A percentile compares a stretch with the other conserved stretches of the same genome.
Evolutionary conservation across 805 yeast species (phyloP).

Genomic region (Schwanniomyces occidentalis): DNA sequence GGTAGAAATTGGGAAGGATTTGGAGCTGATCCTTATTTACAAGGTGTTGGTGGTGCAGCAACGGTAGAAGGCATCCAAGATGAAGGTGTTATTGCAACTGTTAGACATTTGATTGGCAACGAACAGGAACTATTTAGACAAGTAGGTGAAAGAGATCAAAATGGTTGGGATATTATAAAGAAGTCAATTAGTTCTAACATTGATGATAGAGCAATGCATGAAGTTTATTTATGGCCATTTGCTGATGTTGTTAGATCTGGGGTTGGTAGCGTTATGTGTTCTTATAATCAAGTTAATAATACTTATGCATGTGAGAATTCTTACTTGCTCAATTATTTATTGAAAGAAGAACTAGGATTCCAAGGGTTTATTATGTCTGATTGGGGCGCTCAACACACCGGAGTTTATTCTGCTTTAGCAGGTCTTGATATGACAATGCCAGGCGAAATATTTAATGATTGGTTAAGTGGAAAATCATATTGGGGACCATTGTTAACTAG

Average conservation of each 20-base stretch:
- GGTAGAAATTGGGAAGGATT: conserved; percentile 69
- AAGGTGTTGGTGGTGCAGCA: conserved; percentile 54
- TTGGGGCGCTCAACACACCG: conserved; percentile 65
- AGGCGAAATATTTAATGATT: conserved; percentile 52
- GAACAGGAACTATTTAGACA: conserved; percentile 65
- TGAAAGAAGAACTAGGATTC: conserved; percentile 63
- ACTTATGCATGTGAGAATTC: conserved; percentile 62
- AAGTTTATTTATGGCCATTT: conserved; percentile 64
- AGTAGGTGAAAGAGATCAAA: conserved; percentile 47
- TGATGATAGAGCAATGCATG: conserved; percentile 63
- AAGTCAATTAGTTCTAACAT: conserved; percentile 52
- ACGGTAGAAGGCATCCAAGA: conserved; percentile 57
- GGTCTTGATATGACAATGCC: conserved; percentile 73
- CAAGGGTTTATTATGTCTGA: conserved; percentile 69
- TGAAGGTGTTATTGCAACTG: conserved; percentile 57
- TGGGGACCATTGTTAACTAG: conserved; percentile 61
- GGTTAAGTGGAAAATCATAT: conserved; percentile 49
- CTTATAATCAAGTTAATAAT: conserved; percentile 57
- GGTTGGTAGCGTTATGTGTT: conserved; percentile 61
- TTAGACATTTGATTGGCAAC: conserved; percentile 58
- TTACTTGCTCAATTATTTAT: conserved; percentile 50
- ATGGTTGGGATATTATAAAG: conserved; percentile 44
- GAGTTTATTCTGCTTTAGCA: conserved; percentile 54
- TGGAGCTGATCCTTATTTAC: conserved; percentile 61
- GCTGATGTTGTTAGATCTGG: conserved; percentile 63